Evolutionary conservation across 2,329 filamentous ascomycete species (phyloP), one percentile per base, ranked within the genome.

Genomic region (Aspergillus arachidicola): DNA sequence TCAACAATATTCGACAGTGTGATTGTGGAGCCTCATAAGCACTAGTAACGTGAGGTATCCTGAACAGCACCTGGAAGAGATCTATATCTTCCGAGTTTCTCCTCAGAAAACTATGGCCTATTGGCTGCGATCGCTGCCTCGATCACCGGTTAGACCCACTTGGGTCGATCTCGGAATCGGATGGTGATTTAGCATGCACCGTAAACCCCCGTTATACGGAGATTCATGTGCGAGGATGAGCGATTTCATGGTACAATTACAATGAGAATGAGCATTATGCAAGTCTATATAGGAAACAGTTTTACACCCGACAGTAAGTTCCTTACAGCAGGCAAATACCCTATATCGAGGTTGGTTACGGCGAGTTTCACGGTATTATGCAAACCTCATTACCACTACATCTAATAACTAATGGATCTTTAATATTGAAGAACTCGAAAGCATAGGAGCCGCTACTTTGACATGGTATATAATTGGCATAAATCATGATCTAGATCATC

Each of bases 391-490:
- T 38, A 7, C 16, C 16, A 19, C 6, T 19, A 7, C 6, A 38
- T 6, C 3, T n/a, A 41, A 6, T 41, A n/a, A 19, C 7, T 7
- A 9, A 41, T 19, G 7, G 6, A 41, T 4, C 38, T 41, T 2
- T 19, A 9, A 41, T n/a, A n/a, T 41, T 41, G 9, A 41, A 41
- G 3, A 10, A 4, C 19, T 19, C 19, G 16, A 6, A 6, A 14
- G 0, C 6, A 9, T 9, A 9, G 0, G 6, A n/a, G 16, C 38
- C 7, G 1, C 6, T 6, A 41, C 7, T 41, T 4, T 4, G 4
- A 9, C 38, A 41, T 16, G 16, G 16, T 41, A 19, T n/a, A 41
- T n/a, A 41, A 10, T 36, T 14, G 5, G 12, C 14, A 36, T 14
- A 14, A 16, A 6, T 4, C 16, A 41, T n/a, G 2, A 4, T 9